Percentiles rank a stretch among this genome's conserved stretches.
Conservation (phyloP, 768 basidiomycete species). For the Kwoniella pini region DNA sequence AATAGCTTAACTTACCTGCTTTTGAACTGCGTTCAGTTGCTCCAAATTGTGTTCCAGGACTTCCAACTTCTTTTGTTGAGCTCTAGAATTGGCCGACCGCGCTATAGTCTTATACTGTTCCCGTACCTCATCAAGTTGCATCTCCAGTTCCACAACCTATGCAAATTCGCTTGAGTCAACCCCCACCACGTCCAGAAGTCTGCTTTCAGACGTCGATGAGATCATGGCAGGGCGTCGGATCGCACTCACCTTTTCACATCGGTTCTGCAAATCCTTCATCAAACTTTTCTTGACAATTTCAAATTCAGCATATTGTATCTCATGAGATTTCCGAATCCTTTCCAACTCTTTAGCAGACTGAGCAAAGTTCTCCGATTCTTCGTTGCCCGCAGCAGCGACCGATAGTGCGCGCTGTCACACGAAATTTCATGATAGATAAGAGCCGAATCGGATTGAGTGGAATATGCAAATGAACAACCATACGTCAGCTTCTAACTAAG, state of each 20-base stretch:
- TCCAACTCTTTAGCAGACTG: constrained; percentile 97
- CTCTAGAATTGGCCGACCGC: constrained; percentile 95
- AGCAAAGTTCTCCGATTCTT: constrained; percentile 93
- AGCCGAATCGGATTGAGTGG: no score
- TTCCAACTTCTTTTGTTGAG: constrained; percentile 99
- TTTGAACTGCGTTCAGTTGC: constrained; percentile 91
- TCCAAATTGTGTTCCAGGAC: constrained; percentile 96
- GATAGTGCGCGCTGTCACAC: constrained; percentile 78
- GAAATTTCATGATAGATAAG: background rate
- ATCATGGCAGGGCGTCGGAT: no score
- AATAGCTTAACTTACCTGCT: constrained; percentile 67
- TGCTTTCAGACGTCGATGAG: no score
- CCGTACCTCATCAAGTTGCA: constrained; percentile 95
- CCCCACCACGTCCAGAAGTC: no score
- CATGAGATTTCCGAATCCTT: constrained; percentile 92
- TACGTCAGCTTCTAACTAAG: background rate
- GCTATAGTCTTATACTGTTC: constrained; percentile 99
- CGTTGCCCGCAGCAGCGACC: constrained; percentile 93
- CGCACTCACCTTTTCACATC: constrained; percentile 86
- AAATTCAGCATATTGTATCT: constrained; percentile 97
- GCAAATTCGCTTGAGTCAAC: no score
- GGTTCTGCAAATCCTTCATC: constrained; percentile 98
- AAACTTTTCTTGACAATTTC: constrained; percentile 98
- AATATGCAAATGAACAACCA: background rate
- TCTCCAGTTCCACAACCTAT: constrained; percentile 97